Evolutionary conservation across 2,329 filamentous ascomycete species (phyloP), one percentile per base, ranked within the genome.

Genomic region (Rosellinia necatrix): DNA sequence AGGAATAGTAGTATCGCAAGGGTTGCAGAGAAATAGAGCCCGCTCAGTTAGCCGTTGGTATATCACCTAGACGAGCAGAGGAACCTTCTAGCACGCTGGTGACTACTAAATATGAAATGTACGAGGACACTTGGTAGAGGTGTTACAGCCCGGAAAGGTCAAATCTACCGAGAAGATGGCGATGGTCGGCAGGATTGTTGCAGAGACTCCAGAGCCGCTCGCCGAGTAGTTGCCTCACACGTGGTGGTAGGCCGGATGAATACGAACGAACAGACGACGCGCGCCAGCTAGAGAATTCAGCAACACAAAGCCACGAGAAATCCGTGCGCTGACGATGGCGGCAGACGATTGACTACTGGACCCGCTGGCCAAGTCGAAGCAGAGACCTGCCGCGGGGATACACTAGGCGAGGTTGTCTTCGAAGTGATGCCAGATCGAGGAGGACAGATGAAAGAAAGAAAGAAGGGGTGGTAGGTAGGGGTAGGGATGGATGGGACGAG

Each of bases 111-210:
- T 53, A 64, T 63, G 48, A 32, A 56, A 63, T 59, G 54, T 67
- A 59, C 59, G 59, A 56, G 40, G 63, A 53, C 62, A 61, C 58
- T 60, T 63, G 42, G 57, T 63, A 64, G 62, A 60, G 49, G 56
- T 60, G 65, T 68, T 68, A 69, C 67, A 63, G 62, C 58, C 63
- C 61, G 54, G 59, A n/a, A 64, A 56, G 42, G 55, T 61, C 64
- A 69, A 63, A 57, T 67, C 66, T 69, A 69, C 61, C 59, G 35
- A 34, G 13, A 41, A 42, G 24, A 35, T 49, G 34, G 35, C 24
- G 32, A 29, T 41, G 49, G 61, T 62, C 51, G 62, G n/a, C 51
- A 49, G 30, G 19, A 46, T 12, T 17, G 51, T n/a, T 48, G 47
- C 59, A 48, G 50, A 58, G 48, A 49, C 12, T 44, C 38, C 38